Conservation (phyloP, 495 filamentous ascomycete genomes). For the Hypoxylon crocopeplum region DNA sequence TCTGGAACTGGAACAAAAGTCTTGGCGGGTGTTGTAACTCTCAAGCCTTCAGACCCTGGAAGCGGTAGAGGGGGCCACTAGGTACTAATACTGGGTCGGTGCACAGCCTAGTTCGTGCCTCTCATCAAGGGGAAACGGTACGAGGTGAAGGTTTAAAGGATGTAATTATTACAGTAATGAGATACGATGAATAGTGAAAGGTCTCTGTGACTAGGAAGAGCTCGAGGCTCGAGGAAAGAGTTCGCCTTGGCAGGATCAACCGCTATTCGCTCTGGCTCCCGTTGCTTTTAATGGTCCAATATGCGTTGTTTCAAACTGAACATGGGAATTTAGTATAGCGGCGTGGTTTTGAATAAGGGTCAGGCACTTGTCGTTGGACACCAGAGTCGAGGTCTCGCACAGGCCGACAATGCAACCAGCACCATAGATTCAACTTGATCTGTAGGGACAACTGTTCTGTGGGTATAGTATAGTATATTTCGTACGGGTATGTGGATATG, state of each 20-base stretch:
- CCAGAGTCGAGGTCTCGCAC: slow-evolving; percentile 12
- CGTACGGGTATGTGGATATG: neutral
- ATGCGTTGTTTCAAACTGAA: slow-evolving; percentile 39
- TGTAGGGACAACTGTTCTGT: neutral
- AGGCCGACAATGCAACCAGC: slow-evolving; percentile 13
- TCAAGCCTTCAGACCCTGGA: slow-evolving; percentile 29
- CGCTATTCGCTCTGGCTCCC: neutral
- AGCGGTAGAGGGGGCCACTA: neutral
- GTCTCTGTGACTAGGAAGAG: slow-evolving; percentile 1
- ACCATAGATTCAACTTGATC: neutral
- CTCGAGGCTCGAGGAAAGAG: slow-evolving; percentile 12
- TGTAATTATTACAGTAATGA: slow-evolving; percentile 33
- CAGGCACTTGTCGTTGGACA: slow-evolving; percentile 3
- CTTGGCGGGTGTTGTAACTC: slow-evolving; percentile 39
- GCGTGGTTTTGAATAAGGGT: slow-evolving; percentile 28
- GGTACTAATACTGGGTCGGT: neutral
- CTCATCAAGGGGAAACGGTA: slow-evolving; percentile 22
- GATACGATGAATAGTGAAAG: slow-evolving; percentile 5
- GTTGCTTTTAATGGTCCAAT: slow-evolving; percentile 16
- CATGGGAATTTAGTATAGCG: slow-evolving; percentile 33
- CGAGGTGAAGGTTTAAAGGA: slow-evolving; percentile 9
- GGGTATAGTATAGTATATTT: neutral
- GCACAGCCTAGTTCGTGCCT: slow-evolving; percentile 5
- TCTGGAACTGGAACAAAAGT: slow-evolving; percentile 36
- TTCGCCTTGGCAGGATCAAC: slow-evolving; percentile 13